These are phyloP conservation scores for Fusarium tanahbumbuense DNA, from an alignment of 2,329 filamentous ascomycete genomes.

Conservation along the genomic window DNA sequence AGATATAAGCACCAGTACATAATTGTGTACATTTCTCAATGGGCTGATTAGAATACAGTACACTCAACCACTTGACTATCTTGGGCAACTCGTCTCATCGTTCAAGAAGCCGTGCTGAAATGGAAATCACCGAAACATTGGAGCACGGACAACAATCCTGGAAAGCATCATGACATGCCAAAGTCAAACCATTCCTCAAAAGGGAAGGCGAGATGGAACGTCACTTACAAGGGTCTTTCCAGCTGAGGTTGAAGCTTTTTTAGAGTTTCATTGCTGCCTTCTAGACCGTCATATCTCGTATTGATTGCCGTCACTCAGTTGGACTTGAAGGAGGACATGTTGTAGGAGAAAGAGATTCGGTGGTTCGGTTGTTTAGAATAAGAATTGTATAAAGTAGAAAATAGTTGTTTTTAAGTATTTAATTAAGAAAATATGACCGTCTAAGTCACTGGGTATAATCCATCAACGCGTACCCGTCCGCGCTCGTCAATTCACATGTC, in stretches of 20 bases:
- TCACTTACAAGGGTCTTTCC: slow-evolving; percentile 10
- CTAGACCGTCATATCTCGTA: neutral
- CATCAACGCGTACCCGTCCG: slow-evolving; percentile 30
- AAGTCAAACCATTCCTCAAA: slow-evolving; percentile 6
- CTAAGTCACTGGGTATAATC: slow-evolving; percentile 44
- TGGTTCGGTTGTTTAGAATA: neutral
- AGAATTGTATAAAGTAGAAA: slow-evolving; percentile 6
- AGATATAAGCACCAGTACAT: slow-evolving; percentile 5
- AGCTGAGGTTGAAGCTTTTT: slow-evolving; percentile 6
- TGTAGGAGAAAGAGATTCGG: neutral
- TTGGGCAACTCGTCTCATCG: neutral
- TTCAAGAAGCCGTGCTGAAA: neutral
- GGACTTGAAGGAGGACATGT: neutral
- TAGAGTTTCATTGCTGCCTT: slow-evolving; percentile 12
- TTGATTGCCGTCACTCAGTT: neutral
- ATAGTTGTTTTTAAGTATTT: neutral
- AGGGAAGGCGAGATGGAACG: slow-evolving; percentile 10
- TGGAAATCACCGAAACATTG: slow-evolving; percentile 15
- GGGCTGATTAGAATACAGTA: neutral
- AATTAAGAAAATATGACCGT: slow-evolving; percentile 27
- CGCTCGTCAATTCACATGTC: slow-evolving; percentile 16
- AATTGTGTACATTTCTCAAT: neutral
- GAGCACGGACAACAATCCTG: slow-evolving; percentile 14
- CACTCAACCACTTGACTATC: neutral
- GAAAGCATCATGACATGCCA: slow-evolving; percentile 14